Conservation (phyloP, 331 rosid genomes). For the Dryas integrifolia region DNA sequence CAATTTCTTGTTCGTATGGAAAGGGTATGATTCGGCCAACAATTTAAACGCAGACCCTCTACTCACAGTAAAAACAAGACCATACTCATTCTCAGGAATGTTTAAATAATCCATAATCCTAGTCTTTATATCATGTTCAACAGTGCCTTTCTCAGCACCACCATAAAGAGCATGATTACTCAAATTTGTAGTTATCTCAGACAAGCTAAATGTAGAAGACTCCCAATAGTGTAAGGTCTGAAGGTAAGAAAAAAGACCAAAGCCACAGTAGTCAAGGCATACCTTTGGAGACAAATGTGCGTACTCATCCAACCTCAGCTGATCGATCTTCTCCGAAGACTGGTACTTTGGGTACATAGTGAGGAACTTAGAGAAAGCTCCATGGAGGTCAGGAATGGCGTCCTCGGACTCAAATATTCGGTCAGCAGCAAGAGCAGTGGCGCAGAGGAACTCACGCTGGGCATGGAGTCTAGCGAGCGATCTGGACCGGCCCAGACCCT, state of each 20-base stretch:
- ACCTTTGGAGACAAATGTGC: constrained; percentile 83
- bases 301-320: constrained; percentile 77
- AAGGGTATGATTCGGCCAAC: constrained; percentile 88
- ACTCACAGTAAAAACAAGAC: constrained; percentile 95
- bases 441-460: constrained; percentile 85
- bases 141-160: constrained; percentile 81
- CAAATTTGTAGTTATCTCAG: constrained; percentile 94
- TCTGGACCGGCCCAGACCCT: constrained; percentile 67
- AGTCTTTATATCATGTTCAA: constrained; percentile 77
- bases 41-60: constrained; percentile 91
- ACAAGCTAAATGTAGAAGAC: constrained; percentile 91
- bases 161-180: constrained; percentile 93
- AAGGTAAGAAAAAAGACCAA: constrained; percentile 88
- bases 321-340: constrained; percentile 81
- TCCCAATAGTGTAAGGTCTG: constrained; percentile 96
- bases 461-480: constrained; percentile 86
- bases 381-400: constrained; percentile 59
- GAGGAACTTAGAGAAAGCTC: constrained; percentile 72
- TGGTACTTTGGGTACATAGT: constrained; percentile 84
- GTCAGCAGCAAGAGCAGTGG: constrained; percentile 91
- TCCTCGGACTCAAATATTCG: constrained; percentile 66
- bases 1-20: constrained; percentile 79
- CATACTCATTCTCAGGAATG: constrained; percentile 93
- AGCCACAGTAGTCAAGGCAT: constrained; percentile 98
- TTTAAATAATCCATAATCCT: constrained; percentile 91